Conservation (phyloP, 441 rosid species). For the Flueggea neowawraea region DNA sequence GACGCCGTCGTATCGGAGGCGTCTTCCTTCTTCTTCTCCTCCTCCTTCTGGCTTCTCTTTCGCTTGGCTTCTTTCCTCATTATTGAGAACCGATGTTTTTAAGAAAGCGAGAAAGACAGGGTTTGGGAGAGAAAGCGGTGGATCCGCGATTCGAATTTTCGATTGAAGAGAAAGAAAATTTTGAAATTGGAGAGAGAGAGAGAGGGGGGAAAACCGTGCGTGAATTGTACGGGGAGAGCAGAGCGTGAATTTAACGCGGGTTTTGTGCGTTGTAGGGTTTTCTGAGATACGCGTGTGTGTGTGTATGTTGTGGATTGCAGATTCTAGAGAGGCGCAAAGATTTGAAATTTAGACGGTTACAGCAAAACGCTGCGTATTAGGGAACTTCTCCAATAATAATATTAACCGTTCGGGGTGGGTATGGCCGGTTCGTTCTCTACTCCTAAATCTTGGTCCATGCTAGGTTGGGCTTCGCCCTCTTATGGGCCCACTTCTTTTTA, state of each 20-base stretch:
- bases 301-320: no score
- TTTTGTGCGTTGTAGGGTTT: constrained; percentile 13
- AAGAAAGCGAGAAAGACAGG: no score
- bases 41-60: constrained; percentile 39
- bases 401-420: no score
- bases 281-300: no score
- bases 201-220: constrained; percentile 1
- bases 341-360: constrained; percentile 7
- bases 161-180: no score
- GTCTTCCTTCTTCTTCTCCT: not conserved
- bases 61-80: constrained; percentile 85
- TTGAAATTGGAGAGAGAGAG: not conserved
- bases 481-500: no score
- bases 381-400: no score
- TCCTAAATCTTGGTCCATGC: no score
- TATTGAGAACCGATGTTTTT: not conserved
- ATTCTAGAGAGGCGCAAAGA: constrained; percentile 8
- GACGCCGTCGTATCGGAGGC: not conserved
- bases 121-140: no score
- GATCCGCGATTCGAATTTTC: not conserved
- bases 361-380: not conserved
- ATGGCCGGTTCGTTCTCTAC: no score
- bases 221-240: constrained; percentile 23
- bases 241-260: no score
- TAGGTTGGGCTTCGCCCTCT: no score